Base-by-base conservation (phyloP, 352 stramenopile species). In the Saprolegnia parasitica region DNA sequence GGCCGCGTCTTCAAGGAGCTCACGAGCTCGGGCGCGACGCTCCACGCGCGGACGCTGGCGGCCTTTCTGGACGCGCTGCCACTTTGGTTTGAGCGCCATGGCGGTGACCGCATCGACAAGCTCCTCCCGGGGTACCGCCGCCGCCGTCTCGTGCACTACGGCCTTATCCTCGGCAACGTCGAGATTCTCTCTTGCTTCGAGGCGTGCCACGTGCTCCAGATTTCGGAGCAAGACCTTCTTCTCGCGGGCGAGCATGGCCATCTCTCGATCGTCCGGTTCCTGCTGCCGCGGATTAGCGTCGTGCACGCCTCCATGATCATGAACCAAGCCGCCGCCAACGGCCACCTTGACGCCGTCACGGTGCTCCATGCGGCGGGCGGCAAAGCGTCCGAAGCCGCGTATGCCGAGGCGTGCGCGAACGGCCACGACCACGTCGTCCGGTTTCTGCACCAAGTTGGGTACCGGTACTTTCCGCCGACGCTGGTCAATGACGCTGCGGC, bases 321-420 rank as follows among this genome's bases (percentile, higher is more conserved):
- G 45, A 23, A 70, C 47, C 46, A 62, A 18, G 47, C 63, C 18
- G 55, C 20, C 39, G 63, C 45, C 32, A 23, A 61, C 18, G 63
- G 63, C 16, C 63, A 70, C n/a, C 29, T 70, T 11, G 23, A 70
- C 18, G 39, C 40, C n/a, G 50, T 70, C 37, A 20, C 62, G 3
- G 24, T 16, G n/a, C 18, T 70, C 9, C 63, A 70, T 39, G 3
- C 1, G 11, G 35, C 24, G n/a, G 35, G 52, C 24, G 16, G 18
- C 20, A 18, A 52, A 20, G 15, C 18, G 24, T 42, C 23, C 11
- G 63, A 70, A 70, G 63, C 63, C 5, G 63, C 63, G 4, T 20
- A 61, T 4, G 63, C 54, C 21, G 29, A 47, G 5, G 62, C 62
- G 13, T 54, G 32, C 32, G 35, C 20, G 15, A 70, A 62, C 24